Evolutionary conservation across 2,329 filamentous ascomycete species (phyloP).

Genomic region (Didymella lethalis): DNA sequence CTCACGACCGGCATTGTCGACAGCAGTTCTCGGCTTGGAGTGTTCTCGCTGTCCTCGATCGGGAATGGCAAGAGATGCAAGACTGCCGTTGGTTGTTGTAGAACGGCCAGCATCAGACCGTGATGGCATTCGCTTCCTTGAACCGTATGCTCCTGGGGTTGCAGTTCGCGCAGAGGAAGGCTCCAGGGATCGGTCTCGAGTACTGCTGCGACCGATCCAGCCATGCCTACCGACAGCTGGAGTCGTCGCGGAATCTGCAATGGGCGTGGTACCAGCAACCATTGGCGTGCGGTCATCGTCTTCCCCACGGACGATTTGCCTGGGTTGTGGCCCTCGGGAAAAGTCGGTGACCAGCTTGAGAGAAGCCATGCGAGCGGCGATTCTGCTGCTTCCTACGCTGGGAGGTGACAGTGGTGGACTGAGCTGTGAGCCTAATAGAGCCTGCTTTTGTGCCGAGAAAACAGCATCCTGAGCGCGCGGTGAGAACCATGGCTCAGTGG

Average conservation of each 20-base stretch:
- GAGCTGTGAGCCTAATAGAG: constrained; percentile 62
- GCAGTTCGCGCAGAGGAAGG: constrained; percentile 59
- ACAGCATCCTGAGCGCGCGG: constrained; percentile 74
- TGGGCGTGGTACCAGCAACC: constrained; percentile 83
- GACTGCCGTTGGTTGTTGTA: constrained; percentile 43
- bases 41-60: constrained; percentile 46
- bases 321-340: constrained; percentile 56
- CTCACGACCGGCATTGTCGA: constrained; percentile 51
- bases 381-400: constrained; percentile 60
- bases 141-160: constrained; percentile 67
- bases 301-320: constrained; percentile 70
- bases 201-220: constrained; percentile 49
- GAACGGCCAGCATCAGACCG: constrained; percentile 43
- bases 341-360: constrained; percentile 94
- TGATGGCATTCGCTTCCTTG: constrained; percentile 68
- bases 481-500: constrained; percentile 86
- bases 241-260: constrained; percentile 72
- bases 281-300: constrained; percentile 74
- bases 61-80: constrained; percentile 47
- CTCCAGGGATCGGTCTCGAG: constrained; percentile 49
- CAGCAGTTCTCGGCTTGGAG: constrained; percentile 43
- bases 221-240: constrained; percentile 63
- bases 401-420: constrained; percentile 80
- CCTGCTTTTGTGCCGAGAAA: constrained; percentile 62
- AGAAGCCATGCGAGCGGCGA: constrained; percentile 79